Evolutionary conservation across 2,329 filamentous ascomycete genomes (phyloP).

Genomic region (Sporothrix brunneoviolacea): DNA sequence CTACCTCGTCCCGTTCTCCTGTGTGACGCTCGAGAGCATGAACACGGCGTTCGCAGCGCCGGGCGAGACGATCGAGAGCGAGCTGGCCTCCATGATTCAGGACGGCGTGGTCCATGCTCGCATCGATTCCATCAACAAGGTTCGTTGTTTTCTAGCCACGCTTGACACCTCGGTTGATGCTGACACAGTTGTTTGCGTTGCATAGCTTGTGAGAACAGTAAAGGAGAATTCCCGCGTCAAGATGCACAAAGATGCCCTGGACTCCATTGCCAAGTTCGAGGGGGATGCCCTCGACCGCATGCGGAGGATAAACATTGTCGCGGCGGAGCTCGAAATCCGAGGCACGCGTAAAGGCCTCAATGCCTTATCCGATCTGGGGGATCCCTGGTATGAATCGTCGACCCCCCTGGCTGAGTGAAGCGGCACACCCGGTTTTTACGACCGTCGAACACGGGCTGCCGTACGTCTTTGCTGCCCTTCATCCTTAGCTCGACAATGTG

Average conservation of each 20-base stretch:
- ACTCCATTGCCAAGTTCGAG: slow-evolving; percentile 64
- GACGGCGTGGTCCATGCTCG: slow-evolving; percentile 65
- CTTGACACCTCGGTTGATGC: too few species aligned
- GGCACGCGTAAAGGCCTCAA: slow-evolving; percentile 17
- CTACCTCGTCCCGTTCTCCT: slow-evolving; percentile 85
- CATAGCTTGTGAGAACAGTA: slow-evolving; percentile 67
- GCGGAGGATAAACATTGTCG: slow-evolving; percentile 66
- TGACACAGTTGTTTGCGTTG: background rate
- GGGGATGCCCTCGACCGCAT: slow-evolving; percentile 69
- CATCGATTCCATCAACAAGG: slow-evolving; percentile 76
- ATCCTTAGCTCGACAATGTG: too few species aligned
- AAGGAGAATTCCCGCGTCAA: slow-evolving; percentile 58
- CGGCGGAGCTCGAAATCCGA: slow-evolving; percentile 68
- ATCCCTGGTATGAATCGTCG: slow-evolving; percentile 9
- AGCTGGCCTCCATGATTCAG: slow-evolving; percentile 74
- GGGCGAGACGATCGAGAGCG: slow-evolving; percentile 59
- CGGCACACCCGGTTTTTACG: background rate
- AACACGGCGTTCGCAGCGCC: slow-evolving; percentile 65
- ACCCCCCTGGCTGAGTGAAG: background rate
- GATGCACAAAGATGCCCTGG: slow-evolving; percentile 64
- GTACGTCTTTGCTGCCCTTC: too few species aligned
- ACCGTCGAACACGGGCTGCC: too few species aligned
- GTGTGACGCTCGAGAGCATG: slow-evolving; percentile 74
- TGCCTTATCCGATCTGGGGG: background rate
- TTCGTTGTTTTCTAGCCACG: too few species aligned